Evolutionary conservation across 192 early-diverging fungal genomes (phyloP).

Genomic region (Chytriomyces hyalinus): DNA sequence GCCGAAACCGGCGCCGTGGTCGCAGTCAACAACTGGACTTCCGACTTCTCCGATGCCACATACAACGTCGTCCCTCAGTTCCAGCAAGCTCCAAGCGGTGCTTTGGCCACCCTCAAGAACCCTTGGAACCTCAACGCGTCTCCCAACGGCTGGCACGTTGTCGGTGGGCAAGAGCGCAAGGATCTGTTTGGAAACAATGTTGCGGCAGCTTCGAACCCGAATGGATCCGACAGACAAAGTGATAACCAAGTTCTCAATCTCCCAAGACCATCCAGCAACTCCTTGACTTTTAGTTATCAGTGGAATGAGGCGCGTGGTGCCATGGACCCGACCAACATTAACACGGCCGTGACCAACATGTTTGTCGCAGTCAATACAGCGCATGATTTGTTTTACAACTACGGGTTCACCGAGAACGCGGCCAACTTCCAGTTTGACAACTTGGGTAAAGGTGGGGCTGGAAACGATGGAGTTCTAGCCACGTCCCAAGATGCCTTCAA

Average conservation of each 20-base stretch:
- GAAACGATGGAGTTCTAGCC: constrained; percentile 58
- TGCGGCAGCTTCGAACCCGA: constrained; percentile 17
- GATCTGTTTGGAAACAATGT: constrained; percentile 32
- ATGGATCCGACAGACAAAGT: constrained; percentile 20
- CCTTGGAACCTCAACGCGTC: constrained; percentile 26
- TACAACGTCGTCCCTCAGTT: constrained; percentile 11
- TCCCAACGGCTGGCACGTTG: constrained; percentile 31
- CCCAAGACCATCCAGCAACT: not conserved
- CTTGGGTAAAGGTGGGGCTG: constrained; percentile 45
- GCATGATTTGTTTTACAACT: constrained; percentile 72
- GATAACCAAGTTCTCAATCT: not conserved
- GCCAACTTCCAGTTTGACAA: constrained; percentile 50
- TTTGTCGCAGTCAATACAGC: constrained; percentile 44
- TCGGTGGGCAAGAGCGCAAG: not conserved
- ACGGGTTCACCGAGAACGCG: constrained; percentile 43
- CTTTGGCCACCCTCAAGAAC: not conserved
- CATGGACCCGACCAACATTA: constrained; percentile 10
- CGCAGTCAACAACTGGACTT: constrained; percentile 18
- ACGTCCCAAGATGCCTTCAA: constrained; percentile 56
- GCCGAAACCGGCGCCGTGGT: constrained; percentile 18
- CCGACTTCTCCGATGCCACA: constrained; percentile 11
- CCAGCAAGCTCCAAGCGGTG: not conserved
- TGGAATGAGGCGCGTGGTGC: constrained; percentile 11
- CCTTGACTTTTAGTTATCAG: not conserved
- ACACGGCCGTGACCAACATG: constrained; percentile 40